phyloP scores from a whole-genome alignment of 2,329 filamentous ascomycete species.

The Pestalotiopsis sp. region DNA sequence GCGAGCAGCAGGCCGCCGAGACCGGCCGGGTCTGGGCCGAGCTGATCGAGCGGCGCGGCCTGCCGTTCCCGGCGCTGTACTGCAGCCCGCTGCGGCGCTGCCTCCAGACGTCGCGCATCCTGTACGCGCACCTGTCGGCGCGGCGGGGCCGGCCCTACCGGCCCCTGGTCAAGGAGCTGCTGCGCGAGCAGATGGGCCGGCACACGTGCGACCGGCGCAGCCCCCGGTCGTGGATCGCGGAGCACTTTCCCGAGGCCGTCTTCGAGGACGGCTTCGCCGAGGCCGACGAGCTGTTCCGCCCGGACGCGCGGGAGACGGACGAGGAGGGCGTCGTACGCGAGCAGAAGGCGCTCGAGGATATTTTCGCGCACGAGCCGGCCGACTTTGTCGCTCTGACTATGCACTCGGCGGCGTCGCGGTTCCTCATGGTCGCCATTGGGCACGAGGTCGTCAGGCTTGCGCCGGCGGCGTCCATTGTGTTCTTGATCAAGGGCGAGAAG shows the following conservation, averaged over 20 bases:
- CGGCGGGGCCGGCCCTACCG: constrained; percentile 38
- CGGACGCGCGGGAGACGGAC: constrained; percentile 40
- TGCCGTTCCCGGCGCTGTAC: constrained; percentile 50
- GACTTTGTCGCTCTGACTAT: constrained; percentile 48
- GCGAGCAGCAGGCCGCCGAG: constrained; percentile 43
- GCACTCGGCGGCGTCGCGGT: constrained; percentile 44
- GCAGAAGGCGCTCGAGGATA: constrained; percentile 34
- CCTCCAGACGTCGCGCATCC: constrained; percentile 47
- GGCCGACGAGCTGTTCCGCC: constrained; percentile 46
- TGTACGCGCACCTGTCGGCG: constrained; percentile 38
- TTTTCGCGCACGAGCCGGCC: constrained; percentile 37
- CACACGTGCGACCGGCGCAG: constrained; percentile 54
- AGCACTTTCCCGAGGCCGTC: constrained; percentile 41
- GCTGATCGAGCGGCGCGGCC: constrained; percentile 39
- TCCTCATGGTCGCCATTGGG: constrained; percentile 47
- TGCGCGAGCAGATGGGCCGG: constrained; percentile 51
- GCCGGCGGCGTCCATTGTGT: constrained; percentile 56
- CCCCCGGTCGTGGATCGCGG: constrained; percentile 38
- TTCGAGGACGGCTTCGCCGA: constrained; percentile 51
- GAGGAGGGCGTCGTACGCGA: constrained; percentile 36
- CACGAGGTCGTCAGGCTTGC: constrained; percentile 50
- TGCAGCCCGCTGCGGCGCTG: constrained; percentile 50
- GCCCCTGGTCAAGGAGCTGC: constrained; percentile 48
- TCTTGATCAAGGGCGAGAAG: constrained; percentile 51
- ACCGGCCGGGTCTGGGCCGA: constrained; percentile 46